Base-by-base conservation (phyloP, 345 rosid species). In the Populus davidiana region DNA sequence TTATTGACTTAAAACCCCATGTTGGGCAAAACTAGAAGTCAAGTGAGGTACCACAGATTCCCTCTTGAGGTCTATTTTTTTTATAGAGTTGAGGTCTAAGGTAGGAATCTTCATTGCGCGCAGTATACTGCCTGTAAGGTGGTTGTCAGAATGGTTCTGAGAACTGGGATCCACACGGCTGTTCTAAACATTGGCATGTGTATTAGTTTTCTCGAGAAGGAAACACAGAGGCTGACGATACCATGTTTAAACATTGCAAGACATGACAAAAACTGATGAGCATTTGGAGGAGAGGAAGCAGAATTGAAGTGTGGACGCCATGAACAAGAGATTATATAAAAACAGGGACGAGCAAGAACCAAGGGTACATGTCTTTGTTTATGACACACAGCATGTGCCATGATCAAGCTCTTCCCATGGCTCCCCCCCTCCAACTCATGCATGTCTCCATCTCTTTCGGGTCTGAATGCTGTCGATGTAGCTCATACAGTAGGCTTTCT, bases 361-460 rank as follows among this genome's bases (percentile, higher is more conserved):
- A 64, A 70, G 72, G 33, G 38, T 38, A 12, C 49, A 10, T 27
- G 71, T 52, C 76, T 71, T 72, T 52, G 21, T 52, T 47, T 54
- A 5, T 71, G 81, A 35, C 81, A 65, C 80, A 49, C 76, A 17
- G 35, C 76, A 78, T 65, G 71, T 72, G 76, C 65, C 17, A 63
- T 35, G 17, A 47, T 31, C 2, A 50, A 14, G 41, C n/a, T n/a
- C 43, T 27, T 50, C 44, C 23, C 23, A 10, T 16, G 27, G 17
- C 35, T 3, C 35, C 33, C 33, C 35, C 35, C 63, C 38, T 5
- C 6, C n/a, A n/a, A 20, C 66, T 21, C 39, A 31, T 31, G 23
- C 29, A 23, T 18, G 8, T 1, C 23, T 20, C 23, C 11, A 33
- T 20, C 25, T 63, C 44, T 21, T 5, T 3, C 35, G 3, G 23